phyloP scores from a whole-genome alignment of 179 eudicot genomes.

The Silene noctiflora region DNA sequence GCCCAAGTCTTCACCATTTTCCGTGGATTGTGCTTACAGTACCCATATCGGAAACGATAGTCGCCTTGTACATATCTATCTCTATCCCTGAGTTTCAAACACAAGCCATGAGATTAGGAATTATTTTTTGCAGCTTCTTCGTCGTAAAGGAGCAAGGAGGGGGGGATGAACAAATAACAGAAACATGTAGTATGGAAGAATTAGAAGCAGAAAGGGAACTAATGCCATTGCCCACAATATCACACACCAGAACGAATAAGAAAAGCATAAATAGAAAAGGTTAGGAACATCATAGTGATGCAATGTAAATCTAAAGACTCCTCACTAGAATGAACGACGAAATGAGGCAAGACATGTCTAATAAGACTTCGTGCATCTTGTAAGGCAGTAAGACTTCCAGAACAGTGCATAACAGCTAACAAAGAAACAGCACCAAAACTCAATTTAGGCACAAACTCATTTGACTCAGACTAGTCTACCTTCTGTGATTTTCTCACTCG shows the following conservation, averaged over 20 bases:
- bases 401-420: background rate
- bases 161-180: background rate
- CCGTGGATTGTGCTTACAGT: slow-evolving; percentile 93
- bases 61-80: slow-evolving; percentile 96
- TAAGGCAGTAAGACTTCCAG: background rate
- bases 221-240: background rate
- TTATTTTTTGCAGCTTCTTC: background rate
- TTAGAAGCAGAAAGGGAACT: background rate
- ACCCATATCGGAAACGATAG: slow-evolving; percentile 89
- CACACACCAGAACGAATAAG: background rate
- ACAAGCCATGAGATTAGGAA: slow-evolving; percentile 6
- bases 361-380: slow-evolving; percentile 5
- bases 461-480: background rate
- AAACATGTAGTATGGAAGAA: background rate
- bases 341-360: background rate
- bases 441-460: background rate
- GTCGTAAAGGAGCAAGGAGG: no score
- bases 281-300: background rate
- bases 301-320: background rate
- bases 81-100: slow-evolving; percentile 60
- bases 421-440: background rate
- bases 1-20: slow-evolving; percentile 99
- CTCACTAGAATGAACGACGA: background rate
- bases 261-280: background rate
- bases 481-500: slow-evolving; percentile 1